Base-by-base conservation (phyloP, 129 eudicot genomes). In the Logfia minima region DNA sequence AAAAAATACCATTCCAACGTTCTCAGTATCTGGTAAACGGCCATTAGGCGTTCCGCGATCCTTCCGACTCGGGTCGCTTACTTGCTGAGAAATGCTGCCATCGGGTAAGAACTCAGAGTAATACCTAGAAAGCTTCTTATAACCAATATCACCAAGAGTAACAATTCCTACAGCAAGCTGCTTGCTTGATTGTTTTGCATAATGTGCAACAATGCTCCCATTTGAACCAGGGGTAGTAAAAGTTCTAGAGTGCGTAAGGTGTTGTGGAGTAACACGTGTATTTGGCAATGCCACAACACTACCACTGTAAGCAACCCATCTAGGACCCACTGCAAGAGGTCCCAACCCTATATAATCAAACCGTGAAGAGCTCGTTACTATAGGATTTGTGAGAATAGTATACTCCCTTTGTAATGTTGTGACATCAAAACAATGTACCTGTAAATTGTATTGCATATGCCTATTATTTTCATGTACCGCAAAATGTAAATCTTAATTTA, bases 261-360 rank as follows among this genome's bases (percentile, higher is more conserved):
- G 88, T 55, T 93, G 97, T 34, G 98, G 98, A 45, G 78, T 89
- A 67, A 93, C 96, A 68, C 90, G 88, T 17, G 90, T 72, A 76
- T 84, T 83, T 58, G 93, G 85, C 21, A 77, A 58, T 26, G 86
- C 78, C 39, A 89, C 90, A 48, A 80, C 83, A 82, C 90, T 85
- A 23, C 97, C 97, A 80, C 96, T 90, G 68, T 93, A 93, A n/a
- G 98, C 98, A 78, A 93, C 80, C 98, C 96, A 93, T 76, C 97
- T 86, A 24, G 97, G 84, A 58, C 98, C 98, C 71, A 93, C 84
- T 51, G 97, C 98, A 72, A 93, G 90, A 19, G 97, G 98, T 17
- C 98, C 98, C 72, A 84, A 51, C 26, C 98, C 97, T 23, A 89
- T 81, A 55, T 82, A 76, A 70, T 85, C 91, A 82, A 81, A 85